Conservation (phyloP, 495 filamentous ascomycete species). For the Tuber calosporum region DNA sequence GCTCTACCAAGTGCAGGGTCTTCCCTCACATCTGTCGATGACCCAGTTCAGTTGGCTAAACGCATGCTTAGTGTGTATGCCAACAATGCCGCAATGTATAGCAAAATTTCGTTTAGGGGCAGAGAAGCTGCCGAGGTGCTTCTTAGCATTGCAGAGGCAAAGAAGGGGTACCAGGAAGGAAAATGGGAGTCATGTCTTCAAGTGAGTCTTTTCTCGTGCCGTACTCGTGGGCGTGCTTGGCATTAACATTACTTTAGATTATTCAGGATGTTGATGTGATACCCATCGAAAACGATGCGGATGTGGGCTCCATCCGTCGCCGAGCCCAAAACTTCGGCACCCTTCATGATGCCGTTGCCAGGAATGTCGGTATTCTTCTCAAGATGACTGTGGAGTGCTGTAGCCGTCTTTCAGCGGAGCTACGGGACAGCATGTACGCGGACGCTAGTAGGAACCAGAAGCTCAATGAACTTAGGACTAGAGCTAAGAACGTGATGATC, state of each 20-base stretch:
- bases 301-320: slow-evolving; percentile 64
- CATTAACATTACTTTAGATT: slow-evolving; percentile 48
- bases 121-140: slow-evolving; percentile 64
- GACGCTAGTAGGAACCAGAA: slow-evolving; percentile 65
- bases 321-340: slow-evolving; percentile 67
- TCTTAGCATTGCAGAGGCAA: slow-evolving; percentile 69
- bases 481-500: slow-evolving; percentile 79
- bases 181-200: slow-evolving; percentile 74
- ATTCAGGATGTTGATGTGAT: slow-evolving; percentile 69
- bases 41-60: slow-evolving; percentile 67
- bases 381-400: slow-evolving; percentile 89
- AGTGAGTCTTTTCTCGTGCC: slow-evolving; percentile 51
- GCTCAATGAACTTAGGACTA: slow-evolving; percentile 62
- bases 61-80: slow-evolving; percentile 76
- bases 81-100: slow-evolving; percentile 27
- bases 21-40: slow-evolving; percentile 69
- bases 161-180: slow-evolving; percentile 58
- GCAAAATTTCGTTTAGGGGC: slow-evolving; percentile 48
- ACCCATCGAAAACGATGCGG: slow-evolving; percentile 61
- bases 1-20: slow-evolving; percentile 6
- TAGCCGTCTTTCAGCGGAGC: slow-evolving; percentile 60
- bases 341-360: slow-evolving; percentile 66
- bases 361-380: slow-evolving; percentile 79
- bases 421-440: slow-evolving; percentile 60
- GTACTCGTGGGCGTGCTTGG: not conserved